Evolutionary conservation across 257 asterid genomes (phyloP), one percentile per base, ranked within the genome.

Genomic region (Przewalskia tangutica): DNA sequence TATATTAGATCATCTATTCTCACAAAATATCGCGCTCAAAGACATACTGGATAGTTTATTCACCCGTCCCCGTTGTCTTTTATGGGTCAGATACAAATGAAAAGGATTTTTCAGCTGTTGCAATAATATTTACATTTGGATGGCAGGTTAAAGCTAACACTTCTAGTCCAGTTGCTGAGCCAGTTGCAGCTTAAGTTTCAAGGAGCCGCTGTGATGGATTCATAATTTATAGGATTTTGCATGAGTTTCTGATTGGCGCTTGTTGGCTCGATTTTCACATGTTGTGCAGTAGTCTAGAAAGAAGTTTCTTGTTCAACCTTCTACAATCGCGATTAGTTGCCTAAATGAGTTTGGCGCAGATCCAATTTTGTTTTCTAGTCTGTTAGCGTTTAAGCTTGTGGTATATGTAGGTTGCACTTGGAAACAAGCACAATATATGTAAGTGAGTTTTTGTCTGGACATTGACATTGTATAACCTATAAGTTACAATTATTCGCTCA

Each of bases 71-170:
- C 3, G 27, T 23, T 75, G 80, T 75, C 80, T 75, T 4, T 13
- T 50, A 13, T 51, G 62, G 46, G 44, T 44, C n/a, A 20, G 36
- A 18, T 71, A 20, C 78, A 71, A 71, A 11, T 5, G 34, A 8
- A 75, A 50, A 13, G 16, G 27, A 2, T 27, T 27, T 44, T 75
- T 27, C 62, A 75, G 62, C 80, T 50, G 50, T 50, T 4, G 46
- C 80, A 50, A 48, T 75, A 75, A 75, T 50, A 23, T 75, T 27
- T 75, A 50, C 40, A 36, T 77, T 77, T 77, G 46, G 66, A 51
- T 76, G 86, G 88, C 92, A 94, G 98, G 98, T 94, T 89, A 89
- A 88, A 84, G 83, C 88, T 86, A 79, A 89, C 67, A 58, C 87
- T 85, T 88, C 97, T 88, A 90, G 81, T 83, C 84, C 89, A 34